Evolutionary conservation across 306 rosid genomes (phyloP).

Genomic region (Hippophae rhamnoides): DNA sequence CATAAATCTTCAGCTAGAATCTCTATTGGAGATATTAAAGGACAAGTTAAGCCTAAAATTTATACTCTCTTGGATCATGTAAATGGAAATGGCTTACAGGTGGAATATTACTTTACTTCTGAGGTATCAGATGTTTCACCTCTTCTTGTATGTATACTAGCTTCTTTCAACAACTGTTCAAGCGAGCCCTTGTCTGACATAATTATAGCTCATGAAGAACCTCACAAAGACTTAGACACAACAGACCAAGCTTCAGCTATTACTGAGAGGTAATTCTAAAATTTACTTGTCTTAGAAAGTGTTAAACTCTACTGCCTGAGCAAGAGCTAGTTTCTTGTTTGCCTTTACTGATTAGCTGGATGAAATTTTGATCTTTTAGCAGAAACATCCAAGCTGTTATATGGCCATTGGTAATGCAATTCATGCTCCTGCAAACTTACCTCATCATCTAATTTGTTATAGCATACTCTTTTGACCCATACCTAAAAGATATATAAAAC

Average conservation of each 20-base stretch:
- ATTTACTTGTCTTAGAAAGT: too few relatives aligned
- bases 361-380: neutral
- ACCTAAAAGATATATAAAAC: neutral
- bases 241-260: conserved; percentile 27
- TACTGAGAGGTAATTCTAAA: conserved; percentile 46
- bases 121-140: conserved; percentile 64
- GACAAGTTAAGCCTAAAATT: conserved; percentile 55
- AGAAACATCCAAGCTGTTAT: neutral
- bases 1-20: conserved; percentile 73
- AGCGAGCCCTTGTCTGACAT: conserved; percentile 55
- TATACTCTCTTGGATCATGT: conserved; percentile 66
- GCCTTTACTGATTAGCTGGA: conserved; percentile 8
- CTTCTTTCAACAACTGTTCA: conserved; percentile 69
- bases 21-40: conserved; percentile 61
- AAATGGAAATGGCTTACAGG: conserved; percentile 82
- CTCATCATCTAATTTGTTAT: neutral
- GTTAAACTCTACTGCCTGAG: neutral
- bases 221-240: conserved; percentile 41
- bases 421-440: neutral
- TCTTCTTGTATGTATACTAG: conserved; percentile 64
- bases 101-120: conserved; percentile 74
- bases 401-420: neutral
- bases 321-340: conserved; percentile 7
- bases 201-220: conserved; percentile 52
- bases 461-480: neutral